Conservation (phyloP, 2,329 filamentous ascomycete species). For the Sporothrix luriei region DNA sequence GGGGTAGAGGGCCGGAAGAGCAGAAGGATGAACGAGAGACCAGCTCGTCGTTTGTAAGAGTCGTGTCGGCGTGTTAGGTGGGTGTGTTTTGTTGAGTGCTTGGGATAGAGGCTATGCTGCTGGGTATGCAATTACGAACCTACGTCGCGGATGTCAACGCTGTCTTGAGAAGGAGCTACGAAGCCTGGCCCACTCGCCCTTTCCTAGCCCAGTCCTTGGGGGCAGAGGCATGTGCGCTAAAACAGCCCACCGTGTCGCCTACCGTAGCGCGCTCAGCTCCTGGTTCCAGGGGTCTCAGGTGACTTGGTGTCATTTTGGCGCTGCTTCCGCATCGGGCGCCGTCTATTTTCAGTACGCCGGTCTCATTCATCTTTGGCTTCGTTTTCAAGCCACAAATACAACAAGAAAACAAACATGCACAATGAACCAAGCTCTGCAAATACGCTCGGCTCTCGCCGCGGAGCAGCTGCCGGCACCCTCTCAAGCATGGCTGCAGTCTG, state of each 20-base stretch:
- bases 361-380: background rate
- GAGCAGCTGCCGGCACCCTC: conserved; percentile 59
- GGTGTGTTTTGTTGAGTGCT: background rate
- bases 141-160: background rate
- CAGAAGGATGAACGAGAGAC: conserved; percentile 1
- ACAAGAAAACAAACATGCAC: background rate
- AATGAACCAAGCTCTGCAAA: conserved; percentile 52
- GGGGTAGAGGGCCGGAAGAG: no score
- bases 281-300: conserved; percentile 10
- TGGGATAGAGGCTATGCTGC: background rate
- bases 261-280: background rate
- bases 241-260: background rate
- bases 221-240: background rate
- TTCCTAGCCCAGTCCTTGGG: background rate
- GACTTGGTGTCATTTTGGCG: conserved; percentile 29
- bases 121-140: no score
- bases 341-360: background rate
- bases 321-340: background rate
- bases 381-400: background rate
- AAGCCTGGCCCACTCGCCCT: background rate
- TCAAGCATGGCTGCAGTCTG: conserved; percentile 62
- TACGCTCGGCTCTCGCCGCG: conserved; percentile 53
- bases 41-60: conserved; percentile 9
- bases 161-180: conserved; percentile 5
- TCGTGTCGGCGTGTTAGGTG: background rate